Evolutionary conservation across 2,329 filamentous ascomycete genomes (phyloP).

Genomic region (Fusarium penzigii): DNA sequence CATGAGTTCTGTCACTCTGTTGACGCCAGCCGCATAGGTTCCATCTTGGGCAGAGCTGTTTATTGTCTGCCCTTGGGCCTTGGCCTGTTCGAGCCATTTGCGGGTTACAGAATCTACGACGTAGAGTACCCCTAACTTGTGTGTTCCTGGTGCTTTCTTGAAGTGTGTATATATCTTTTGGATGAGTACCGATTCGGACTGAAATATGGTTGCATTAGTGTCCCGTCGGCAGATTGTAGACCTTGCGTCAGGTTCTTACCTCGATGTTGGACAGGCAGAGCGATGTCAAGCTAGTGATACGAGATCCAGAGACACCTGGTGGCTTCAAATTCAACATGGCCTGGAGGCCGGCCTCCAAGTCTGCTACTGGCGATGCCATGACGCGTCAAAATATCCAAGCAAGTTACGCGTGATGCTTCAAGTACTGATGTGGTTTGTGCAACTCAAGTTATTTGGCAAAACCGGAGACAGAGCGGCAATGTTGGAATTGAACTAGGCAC

Average conservation of each 20-base stretch:
- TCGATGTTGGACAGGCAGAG: constrained; percentile 89
- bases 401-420: constrained; percentile 25
- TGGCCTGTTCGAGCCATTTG: constrained; percentile 97
- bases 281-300: constrained; percentile 82
- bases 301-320: constrained; percentile 89
- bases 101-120: constrained; percentile 99
- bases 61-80: constrained; percentile 78
- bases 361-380: constrained; percentile 84
- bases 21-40: constrained; percentile 91
- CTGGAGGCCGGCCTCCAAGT: constrained; percentile 87
- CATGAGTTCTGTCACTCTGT: constrained; percentile 94
- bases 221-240: constrained; percentile 2
- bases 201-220: constrained; percentile 26
- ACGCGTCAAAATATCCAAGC: constrained; percentile 24
- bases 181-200: constrained; percentile 94
- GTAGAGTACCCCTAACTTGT: constrained; percentile 99
- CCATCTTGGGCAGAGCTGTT: constrained; percentile 82
- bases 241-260: constrained; percentile 53
- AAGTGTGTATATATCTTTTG: constrained; percentile 97
- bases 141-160: constrained; percentile 89
- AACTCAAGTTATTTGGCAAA: background rate
- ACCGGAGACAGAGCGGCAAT: background rate
- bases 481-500: constrained; percentile 6
- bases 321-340: constrained; percentile 90
- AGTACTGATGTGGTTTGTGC: background rate